Evolutionary conservation across 2,329 filamentous ascomycete species (phyloP).

Genomic region (Penicillium sp.): DNA sequence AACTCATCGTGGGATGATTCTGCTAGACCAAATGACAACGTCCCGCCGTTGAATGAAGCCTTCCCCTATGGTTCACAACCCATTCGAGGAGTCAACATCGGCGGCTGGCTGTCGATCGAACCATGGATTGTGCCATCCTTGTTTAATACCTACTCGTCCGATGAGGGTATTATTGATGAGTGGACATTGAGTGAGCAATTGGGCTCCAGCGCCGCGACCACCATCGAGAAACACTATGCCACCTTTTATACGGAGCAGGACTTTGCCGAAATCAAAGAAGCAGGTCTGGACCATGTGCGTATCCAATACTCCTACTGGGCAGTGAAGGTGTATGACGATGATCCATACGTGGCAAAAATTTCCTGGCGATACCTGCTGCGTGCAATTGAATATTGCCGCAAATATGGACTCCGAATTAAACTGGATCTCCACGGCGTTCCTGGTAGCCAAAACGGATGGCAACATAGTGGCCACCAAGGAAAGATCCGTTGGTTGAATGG

Average conservation of each 20-base stretch:
- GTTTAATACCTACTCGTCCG: conserved; percentile 66
- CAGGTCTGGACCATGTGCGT: conserved; percentile 93
- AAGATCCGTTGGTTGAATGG: conserved; percentile 86
- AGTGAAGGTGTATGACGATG: conserved; percentile 76
- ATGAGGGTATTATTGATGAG: conserved; percentile 77
- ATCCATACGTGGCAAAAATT: conserved; percentile 83
- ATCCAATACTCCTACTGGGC: conserved; percentile 97
- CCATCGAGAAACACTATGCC: conserved; percentile 88
- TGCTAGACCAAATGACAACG: conserved; percentile 71
- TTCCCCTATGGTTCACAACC: conserved; percentile 80
- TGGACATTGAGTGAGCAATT: conserved; percentile 74
- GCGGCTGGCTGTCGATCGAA: conserved; percentile 91
- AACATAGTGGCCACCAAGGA: conserved; percentile 85
- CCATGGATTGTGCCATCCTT: conserved; percentile 94
- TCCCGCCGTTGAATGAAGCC: conserved; percentile 71
- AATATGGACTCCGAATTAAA: conserved; percentile 88
- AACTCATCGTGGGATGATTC: conserved; percentile 85
- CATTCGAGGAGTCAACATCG: conserved; percentile 86
- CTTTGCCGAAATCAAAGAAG: conserved; percentile 79
- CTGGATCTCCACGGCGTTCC: conserved; percentile 90
- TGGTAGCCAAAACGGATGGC: conserved; percentile 96
- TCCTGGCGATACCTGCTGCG: conserved; percentile 93
- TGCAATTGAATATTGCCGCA: conserved; percentile 88
- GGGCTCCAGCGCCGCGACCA: conserved; percentile 64
- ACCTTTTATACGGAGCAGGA: conserved; percentile 82